Base-by-base conservation (phyloP, 1,284 basidiomycete genomes). In the Paramarasmius palmivorus region DNA sequence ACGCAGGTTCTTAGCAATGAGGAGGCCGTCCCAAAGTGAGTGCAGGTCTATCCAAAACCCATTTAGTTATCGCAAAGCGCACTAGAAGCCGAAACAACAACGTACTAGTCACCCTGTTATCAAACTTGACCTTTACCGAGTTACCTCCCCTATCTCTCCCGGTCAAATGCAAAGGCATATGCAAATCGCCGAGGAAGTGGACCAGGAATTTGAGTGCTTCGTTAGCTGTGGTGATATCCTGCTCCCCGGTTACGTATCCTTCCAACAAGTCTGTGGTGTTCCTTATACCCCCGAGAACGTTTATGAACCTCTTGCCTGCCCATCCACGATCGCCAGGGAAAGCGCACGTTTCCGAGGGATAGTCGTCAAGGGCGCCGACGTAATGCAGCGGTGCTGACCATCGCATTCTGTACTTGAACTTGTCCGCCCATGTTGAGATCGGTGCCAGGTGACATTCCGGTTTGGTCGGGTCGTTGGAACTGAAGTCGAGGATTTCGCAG, bases 161-260 rank as follows among this genome's bases (percentile, higher is more conserved):
- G 0, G 90, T 90, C 39, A 97, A 78, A 68, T 98, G 95, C 48
- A 97, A 74, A 8, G 94, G 94, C 80, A 90, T 88, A 65, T 96
- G 94, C 77, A 95, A 77, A 65, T 97, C 95, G 0, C 95, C 95
- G 8, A 95, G 57, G 59, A 93, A 94, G 67, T 98, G 95, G 35
- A 94, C 82, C 47, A 98, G 74, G 75, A 96, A 97, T 66, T 92
- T 90, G 64, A 96, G 76, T 1, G 93, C 90, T 64, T 88, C 86
- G 61, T 79, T 77, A 4, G 78, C 80, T 20, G 41, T 55, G 20
- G 63, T 63, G 22, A 63, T 58, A 15, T 58, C 58, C 12, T 38
- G 45, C 3, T 50, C 49, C 26, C 48, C 52, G 5, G 63, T 63
- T 20, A 60, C 54, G 23, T 63, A 57, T 26, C 42, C 51, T 26